Conservation (phyloP, 2,329 filamentous ascomycete species). For the Neofusicoccum umdonicola region DNA sequence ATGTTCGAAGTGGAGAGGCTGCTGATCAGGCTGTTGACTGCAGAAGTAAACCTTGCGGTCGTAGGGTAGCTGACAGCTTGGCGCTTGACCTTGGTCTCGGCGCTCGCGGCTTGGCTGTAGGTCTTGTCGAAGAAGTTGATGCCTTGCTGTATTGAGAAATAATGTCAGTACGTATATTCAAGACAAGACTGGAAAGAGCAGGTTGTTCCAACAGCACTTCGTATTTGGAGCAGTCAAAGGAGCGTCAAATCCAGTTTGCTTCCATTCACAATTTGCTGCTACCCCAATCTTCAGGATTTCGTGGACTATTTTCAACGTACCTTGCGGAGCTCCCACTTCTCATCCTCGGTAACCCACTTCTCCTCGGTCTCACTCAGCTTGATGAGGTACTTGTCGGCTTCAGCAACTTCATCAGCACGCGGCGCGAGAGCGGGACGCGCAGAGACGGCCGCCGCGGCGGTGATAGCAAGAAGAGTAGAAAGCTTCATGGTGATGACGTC, state of each 20-base stretch:
- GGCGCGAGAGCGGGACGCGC: background rate
- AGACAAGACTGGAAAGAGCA: too few species aligned
- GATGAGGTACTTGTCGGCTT: constrained; percentile 1
- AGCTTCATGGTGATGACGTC: background rate
- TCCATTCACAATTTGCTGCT: too few species aligned
- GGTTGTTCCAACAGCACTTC: too few species aligned
- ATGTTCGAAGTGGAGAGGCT: constrained; percentile 1
- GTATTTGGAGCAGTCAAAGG: too few species aligned
- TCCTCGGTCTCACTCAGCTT: constrained; percentile 8
- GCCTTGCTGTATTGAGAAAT: background rate
- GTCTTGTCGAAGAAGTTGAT: constrained; percentile 11
- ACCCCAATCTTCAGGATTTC: too few species aligned
- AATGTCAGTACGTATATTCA: too few species aligned
- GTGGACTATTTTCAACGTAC: background rate
- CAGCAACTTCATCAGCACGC: background rate
- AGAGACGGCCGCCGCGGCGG: constrained; percentile 5
- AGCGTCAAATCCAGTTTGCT: too few species aligned
- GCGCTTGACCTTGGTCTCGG: background rate
- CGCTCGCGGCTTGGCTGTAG: background rate
- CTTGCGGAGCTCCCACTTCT: constrained; percentile 9
- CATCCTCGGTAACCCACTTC: constrained; percentile 7
- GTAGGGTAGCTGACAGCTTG: constrained; percentile 9
- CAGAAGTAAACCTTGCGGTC: background rate
- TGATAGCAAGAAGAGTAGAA: constrained; percentile 3
- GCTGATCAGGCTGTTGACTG: constrained; percentile 1